These are phyloP conservation scores for Tricholoma furcatifolium DNA, from an alignment of 768 basidiomycete genomes.

Conservation along the genomic window DNA sequence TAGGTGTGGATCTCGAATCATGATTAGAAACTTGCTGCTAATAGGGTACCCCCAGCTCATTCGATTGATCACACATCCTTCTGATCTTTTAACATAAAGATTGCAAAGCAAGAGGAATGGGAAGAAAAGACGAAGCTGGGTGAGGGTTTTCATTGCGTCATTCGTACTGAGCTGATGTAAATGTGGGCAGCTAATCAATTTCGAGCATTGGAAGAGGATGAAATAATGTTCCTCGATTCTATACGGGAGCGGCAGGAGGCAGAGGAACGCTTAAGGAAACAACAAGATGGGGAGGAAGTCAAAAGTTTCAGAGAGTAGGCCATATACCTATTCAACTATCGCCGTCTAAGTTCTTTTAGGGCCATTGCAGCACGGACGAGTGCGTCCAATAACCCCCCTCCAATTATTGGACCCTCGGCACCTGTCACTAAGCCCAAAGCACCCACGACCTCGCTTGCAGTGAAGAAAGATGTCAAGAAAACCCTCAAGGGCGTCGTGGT, in stretches of 20 bases:
- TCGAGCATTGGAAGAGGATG: conserved; percentile 86
- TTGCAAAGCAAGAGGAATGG: conserved; percentile 92
- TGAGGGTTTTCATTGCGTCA: conserved; percentile 10
- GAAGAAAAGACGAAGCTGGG: conserved; percentile 84
- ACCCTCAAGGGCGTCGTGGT: conserved; percentile 76
- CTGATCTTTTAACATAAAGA: conserved; percentile 37
- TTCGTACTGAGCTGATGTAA: conserved; percentile 6
- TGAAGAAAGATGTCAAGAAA: conserved; percentile 66
- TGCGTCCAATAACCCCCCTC: conserved; percentile 44
- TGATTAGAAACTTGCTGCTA: conserved; percentile 83
- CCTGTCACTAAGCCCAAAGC: conserved; percentile 31
- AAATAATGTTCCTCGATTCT: conserved; percentile 86
- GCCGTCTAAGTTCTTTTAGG: conserved; percentile 23
- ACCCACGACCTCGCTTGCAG: conserved; percentile 22
- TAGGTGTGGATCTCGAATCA: conserved; percentile 40
- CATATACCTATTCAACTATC: not conserved
- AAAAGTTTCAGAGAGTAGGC: conserved; percentile 74
- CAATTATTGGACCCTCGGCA: conserved; percentile 33
- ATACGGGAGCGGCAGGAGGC: conserved; percentile 72
- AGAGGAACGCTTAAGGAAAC: conserved; percentile 73
- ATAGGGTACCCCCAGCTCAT: conserved; percentile 53
- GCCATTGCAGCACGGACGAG: conserved; percentile 69
- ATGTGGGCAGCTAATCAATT: conserved; percentile 73
- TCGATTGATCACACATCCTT: conserved; percentile 2
- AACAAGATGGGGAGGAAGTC: conserved; percentile 77